Evolutionary conservation across 2,329 filamentous ascomycete genomes (phyloP).

Genomic region (Nothophoma quercina): DNA sequence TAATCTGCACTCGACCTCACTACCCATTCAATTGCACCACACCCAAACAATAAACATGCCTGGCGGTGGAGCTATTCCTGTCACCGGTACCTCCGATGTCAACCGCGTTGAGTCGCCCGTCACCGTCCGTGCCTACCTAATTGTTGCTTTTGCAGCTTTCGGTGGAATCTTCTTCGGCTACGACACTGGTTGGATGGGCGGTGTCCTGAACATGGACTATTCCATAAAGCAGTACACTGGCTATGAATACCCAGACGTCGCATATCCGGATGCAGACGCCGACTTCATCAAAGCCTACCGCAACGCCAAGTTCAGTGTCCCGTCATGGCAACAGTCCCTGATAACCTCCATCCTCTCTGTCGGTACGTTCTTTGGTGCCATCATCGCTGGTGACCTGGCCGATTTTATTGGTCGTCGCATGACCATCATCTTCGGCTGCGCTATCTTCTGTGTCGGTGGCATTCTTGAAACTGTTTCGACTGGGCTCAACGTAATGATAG

Average conservation of each 20-base stretch:
- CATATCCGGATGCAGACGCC: conserved; percentile 62
- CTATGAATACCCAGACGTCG: conserved; percentile 43
- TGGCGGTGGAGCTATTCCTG: conserved; percentile 46
- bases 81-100: conserved; percentile 57
- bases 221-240: conserved; percentile 49
- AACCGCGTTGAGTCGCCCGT: conserved; percentile 63
- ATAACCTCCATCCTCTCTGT: conserved; percentile 79
- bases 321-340: conserved; percentile 58
- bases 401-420: conserved; percentile 71
- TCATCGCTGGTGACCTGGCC: conserved; percentile 64
- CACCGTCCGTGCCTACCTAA: conserved; percentile 56
- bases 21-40: conserved; percentile 19
- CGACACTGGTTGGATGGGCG: conserved; percentile 80
- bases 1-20: conserved; percentile 18
- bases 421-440: conserved; percentile 67
- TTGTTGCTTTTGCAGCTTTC: conserved; percentile 59
- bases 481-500: conserved; percentile 69
- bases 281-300: conserved; percentile 69
- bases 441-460: conserved; percentile 66
- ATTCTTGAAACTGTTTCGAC: conserved; percentile 68
- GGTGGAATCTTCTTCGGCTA: conserved; percentile 74
- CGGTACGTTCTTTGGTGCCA: conserved; percentile 78
- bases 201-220: conserved; percentile 61
- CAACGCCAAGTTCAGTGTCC: conserved; percentile 40
- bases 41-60: conserved; percentile 45